Conservation (phyloP, 2,329 filamentous ascomycete genomes). For the Talaromyces sp. region DNA sequence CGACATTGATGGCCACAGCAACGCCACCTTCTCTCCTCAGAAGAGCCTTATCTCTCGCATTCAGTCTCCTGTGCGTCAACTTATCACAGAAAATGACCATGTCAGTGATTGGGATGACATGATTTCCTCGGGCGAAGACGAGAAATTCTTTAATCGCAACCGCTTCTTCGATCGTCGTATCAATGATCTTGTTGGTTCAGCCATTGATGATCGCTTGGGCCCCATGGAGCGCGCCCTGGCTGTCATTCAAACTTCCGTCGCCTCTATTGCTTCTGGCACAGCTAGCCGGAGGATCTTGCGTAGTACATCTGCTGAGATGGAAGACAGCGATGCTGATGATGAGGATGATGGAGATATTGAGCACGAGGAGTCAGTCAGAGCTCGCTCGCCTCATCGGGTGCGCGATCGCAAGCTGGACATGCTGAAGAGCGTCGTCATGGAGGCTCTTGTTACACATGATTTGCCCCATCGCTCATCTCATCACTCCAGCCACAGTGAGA, state of each 20-base stretch:
- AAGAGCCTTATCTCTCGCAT: conserved; percentile 62
- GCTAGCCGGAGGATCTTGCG: conserved; percentile 63
- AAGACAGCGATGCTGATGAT: conserved; percentile 89
- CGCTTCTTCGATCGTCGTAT: conserved; percentile 91
- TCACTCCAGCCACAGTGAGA: conserved; percentile 36
- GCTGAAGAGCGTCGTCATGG: conserved; percentile 68
- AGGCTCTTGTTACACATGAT: conserved; percentile 61
- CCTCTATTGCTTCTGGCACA: conserved; percentile 58
- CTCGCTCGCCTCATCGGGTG: conserved; percentile 68
- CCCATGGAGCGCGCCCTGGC: conserved; percentile 80
- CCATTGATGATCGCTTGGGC: conserved; percentile 74
- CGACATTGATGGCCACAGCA: conserved; percentile 40
- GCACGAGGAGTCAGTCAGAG: conserved; percentile 60
- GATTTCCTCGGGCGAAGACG: conserved; percentile 79
- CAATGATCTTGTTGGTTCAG: conserved; percentile 77
- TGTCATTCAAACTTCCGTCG: conserved; percentile 72
- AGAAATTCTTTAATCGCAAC: conserved; percentile 77
- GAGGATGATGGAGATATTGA: conserved; percentile 72
- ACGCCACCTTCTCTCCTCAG: conserved; percentile 60
- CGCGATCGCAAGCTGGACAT: conserved; percentile 81
- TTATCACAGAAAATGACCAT: conserved; percentile 64
- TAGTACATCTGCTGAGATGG: conserved; percentile 69
- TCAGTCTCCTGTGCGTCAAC: conserved; percentile 61
- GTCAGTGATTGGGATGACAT: conserved; percentile 91
- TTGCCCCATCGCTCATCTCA: conserved; percentile 28